phyloP scores from a whole-genome alignment of 139 green algal species.

The Coelastrella sp. region DNA sequence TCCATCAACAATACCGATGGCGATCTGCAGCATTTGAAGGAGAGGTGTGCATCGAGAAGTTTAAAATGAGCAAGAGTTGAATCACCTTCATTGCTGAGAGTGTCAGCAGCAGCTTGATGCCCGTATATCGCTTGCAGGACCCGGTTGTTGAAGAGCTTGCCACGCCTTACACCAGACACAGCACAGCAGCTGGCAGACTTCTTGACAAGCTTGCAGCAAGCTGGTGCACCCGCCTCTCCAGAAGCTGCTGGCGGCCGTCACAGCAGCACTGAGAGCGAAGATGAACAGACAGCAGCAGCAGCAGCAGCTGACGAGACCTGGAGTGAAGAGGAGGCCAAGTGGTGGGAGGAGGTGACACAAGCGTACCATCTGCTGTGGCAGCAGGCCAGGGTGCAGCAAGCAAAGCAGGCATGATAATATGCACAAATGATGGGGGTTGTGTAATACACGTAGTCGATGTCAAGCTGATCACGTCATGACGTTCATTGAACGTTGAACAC shows the following conservation, averaged over 20 bases:
- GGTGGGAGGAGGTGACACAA: constrained; percentile 21
- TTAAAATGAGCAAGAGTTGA: too few relatives aligned
- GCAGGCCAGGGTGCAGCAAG: constrained; percentile 34
- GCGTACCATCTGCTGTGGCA: constrained; percentile 36
- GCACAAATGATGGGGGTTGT: neutral
- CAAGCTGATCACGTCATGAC: too few relatives aligned
- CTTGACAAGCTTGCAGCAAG: constrained; percentile 28
- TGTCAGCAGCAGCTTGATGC: neutral
- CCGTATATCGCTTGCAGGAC: neutral
- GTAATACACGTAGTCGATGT: neutral
- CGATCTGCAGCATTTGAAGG: too few relatives aligned
- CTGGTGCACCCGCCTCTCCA: neutral
- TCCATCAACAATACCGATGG: too few relatives aligned
- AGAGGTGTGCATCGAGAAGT: too few relatives aligned
- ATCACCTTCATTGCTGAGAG: too few relatives aligned
- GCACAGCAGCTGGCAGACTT: neutral
- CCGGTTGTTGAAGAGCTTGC: constrained; percentile 19
- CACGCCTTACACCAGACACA: neutral
- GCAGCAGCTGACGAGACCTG: neutral
- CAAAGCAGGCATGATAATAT: neutral
- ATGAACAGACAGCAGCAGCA: neutral
- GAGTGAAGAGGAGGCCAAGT: constrained; percentile 27
- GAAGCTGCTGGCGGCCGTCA: neutral
- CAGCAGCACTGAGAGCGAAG: neutral
- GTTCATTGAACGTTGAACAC: too few relatives aligned